Evolutionary conservation across 164 flowering plant species (phyloP), one percentile per base, ranked within the genome.

Genomic region (Nymphaea colorata): DNA sequence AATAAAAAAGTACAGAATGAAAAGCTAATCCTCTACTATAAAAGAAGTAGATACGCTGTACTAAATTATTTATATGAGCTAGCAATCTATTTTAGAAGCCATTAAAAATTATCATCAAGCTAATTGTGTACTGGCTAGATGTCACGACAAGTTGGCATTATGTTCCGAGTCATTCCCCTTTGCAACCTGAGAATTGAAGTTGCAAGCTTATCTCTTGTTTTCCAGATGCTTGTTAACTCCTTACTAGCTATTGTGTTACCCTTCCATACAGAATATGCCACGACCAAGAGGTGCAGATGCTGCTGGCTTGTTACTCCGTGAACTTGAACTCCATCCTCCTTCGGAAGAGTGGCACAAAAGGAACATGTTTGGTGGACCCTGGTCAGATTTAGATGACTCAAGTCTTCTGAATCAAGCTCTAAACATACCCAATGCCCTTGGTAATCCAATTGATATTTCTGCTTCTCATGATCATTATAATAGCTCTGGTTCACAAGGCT

Each of bases 221-320:
- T 47, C 55, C 55, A 47, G 55, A 47, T 6, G 12, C 55, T 47
- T 47, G 3, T 4, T 47, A 12, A 12, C 55, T 47, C 55, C 12
- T 47, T 47, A 12, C 7, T 47, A 47, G 55, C 12, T 6, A 47
- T 47, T 6, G 12, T 12, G 7, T 47, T 47, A 47, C 7, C 5
- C 12, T 7, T 47, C 7, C 7, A 12, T 45, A 42, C 82, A 95
- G 99, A 87, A 92, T 75, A 91, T 95, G 98, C 99, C 99, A 60
- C 86, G 99, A 59, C 99, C 99, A 51, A 90, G 98, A 82, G 99
- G 99, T 72, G 99, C 99, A 64, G 99, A 95, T 85, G 99, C 99
- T 69, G 99, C 99, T 70, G 99, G 99, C 61, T 75, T 95, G 73
- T 83, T 95, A 64, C 91, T 95, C 14, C 93, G 99, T 51, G 99